A percentile compares a stretch with the other conserved stretches of the same genome.
These are phyloP conservation scores for Cyberlindnera xylosilytica DNA, from an alignment of 805 yeast species.

Conservation along the genomic window DNA sequence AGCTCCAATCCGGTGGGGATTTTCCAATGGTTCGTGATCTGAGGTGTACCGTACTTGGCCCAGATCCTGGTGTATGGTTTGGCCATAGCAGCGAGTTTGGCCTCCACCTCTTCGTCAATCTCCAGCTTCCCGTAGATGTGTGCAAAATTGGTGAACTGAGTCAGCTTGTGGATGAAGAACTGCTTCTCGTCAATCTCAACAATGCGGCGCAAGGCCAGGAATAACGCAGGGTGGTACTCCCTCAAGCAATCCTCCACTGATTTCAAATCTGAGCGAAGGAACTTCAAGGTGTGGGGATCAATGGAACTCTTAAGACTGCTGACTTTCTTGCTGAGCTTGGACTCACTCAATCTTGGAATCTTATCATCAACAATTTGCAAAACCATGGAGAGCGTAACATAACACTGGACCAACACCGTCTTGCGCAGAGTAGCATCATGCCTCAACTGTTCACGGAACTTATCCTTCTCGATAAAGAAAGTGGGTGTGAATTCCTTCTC, in stretches of 20 bases:
- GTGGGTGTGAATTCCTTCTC: constrained; percentile 18
- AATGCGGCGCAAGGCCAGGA: not conserved
- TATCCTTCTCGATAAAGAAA: constrained; percentile 13
- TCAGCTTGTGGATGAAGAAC: constrained; percentile 9
- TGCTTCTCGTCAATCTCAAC: constrained; percentile 5
- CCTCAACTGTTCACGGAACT: constrained; percentile 18
- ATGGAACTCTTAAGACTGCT: too few species aligned
- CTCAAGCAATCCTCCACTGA: not conserved
- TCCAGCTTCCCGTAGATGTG: constrained; percentile 4
- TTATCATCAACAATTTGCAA: not conserved
- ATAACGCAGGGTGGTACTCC: not conserved
- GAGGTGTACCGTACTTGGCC: constrained; percentile 24
- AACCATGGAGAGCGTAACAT: constrained; percentile 4
- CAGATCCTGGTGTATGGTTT: constrained; percentile 17
- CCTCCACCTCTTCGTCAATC: constrained; percentile 1
- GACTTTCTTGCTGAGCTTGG: too few species aligned
- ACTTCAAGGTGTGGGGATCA: too few species aligned
- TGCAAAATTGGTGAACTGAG: constrained; percentile 8
- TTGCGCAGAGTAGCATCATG: constrained; percentile 19
- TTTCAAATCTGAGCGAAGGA: too few species aligned
- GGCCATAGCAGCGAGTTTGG: constrained; percentile 4
- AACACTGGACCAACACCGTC: constrained; percentile 11
- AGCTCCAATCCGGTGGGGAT: constrained; percentile 36
- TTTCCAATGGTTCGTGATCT: constrained; percentile 36
- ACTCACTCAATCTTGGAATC: not conserved